Percentiles rank a stretch among this genome's conserved stretches.
phyloP scores from a whole-genome alignment of 1,139 yeast genomes.

The Taphrina confusa region DNA sequence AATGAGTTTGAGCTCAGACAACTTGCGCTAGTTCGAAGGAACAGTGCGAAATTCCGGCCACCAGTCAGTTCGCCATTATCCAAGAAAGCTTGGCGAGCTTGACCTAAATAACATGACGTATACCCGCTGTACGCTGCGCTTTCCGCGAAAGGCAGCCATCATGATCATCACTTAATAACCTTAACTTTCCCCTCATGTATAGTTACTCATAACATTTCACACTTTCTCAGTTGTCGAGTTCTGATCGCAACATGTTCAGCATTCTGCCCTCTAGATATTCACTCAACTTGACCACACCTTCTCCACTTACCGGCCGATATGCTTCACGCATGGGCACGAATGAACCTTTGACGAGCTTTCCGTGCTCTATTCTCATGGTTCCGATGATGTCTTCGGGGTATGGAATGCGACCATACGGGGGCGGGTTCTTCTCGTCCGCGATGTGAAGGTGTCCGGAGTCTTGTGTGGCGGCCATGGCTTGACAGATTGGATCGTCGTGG shows the following conservation, averaged over 20 bases:
- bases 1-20: constrained; percentile 13
- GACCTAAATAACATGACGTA: background rate
- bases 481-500: constrained; percentile 59
- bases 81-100: constrained; percentile 23
- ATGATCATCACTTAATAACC: too few relatives aligned
- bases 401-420: constrained; percentile 68
- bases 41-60: constrained; percentile 26
- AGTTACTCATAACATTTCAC: too few relatives aligned
- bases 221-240: constrained; percentile 8
- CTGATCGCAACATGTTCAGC: constrained; percentile 4
- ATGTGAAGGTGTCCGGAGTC: constrained; percentile 65
- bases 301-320: constrained; percentile 25
- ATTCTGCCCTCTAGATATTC: constrained; percentile 19
- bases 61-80: constrained; percentile 24
- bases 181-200: too few relatives aligned
- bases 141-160: too few relatives aligned
- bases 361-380: constrained; percentile 60
- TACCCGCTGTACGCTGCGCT: too few relatives aligned
- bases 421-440: constrained; percentile 68
- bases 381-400: constrained; percentile 74
- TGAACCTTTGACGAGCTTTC: constrained; percentile 38
- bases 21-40: constrained; percentile 21
- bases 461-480: constrained; percentile 63
- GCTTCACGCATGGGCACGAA: constrained; percentile 30
- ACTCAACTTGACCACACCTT: constrained; percentile 29